Percentiles rank a stretch among this genome's conserved stretches.
These are phyloP conservation scores for Plantago coronopus DNA, from an alignment of 305 asterid genomes.

Conservation along the genomic window DNA sequence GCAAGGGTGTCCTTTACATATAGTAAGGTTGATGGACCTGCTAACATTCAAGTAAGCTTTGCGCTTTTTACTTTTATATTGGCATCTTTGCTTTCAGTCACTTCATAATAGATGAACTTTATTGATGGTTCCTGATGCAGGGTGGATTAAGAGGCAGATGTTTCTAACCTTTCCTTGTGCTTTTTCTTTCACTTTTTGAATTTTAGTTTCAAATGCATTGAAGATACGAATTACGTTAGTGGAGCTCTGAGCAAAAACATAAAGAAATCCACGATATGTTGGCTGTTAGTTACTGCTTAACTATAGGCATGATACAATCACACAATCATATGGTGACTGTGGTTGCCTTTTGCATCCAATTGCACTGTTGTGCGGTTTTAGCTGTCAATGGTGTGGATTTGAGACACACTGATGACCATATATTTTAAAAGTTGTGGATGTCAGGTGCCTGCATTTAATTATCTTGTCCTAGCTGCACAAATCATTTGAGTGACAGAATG, in stretches of 20 bases:
- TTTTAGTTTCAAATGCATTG: slow-evolving; percentile 9
- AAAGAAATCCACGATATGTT: no score
- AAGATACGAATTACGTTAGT: background rate
- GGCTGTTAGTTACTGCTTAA: background rate
- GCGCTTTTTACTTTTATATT: slow-evolving; percentile 13
- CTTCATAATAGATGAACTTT: slow-evolving; percentile 4
- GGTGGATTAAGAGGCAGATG: slow-evolving; percentile 10
- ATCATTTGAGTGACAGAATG: slow-evolving; percentile 8
- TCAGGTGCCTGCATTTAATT: background rate
- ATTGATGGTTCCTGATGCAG: slow-evolving; percentile 9
- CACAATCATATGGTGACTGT: background rate
- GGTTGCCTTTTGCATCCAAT: slow-evolving; percentile 1
- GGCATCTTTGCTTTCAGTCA: slow-evolving; percentile 8
- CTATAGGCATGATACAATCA: slow-evolving; percentile 2
- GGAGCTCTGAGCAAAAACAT: background rate
- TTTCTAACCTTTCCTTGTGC: background rate
- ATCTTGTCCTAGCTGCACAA: background rate
- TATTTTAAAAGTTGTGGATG: background rate
- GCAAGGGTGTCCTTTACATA: slow-evolving; percentile 73
- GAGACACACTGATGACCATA: background rate
- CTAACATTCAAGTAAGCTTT: slow-evolving; percentile 70
- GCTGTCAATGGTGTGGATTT: slow-evolving; percentile 1
- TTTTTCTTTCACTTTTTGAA: slow-evolving; percentile 5
- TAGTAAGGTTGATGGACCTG: slow-evolving; percentile 50
- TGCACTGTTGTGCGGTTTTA: background rate